Base-by-base conservation (phyloP, 306 rosid species). In the Trichosanthes cucumerina region DNA sequence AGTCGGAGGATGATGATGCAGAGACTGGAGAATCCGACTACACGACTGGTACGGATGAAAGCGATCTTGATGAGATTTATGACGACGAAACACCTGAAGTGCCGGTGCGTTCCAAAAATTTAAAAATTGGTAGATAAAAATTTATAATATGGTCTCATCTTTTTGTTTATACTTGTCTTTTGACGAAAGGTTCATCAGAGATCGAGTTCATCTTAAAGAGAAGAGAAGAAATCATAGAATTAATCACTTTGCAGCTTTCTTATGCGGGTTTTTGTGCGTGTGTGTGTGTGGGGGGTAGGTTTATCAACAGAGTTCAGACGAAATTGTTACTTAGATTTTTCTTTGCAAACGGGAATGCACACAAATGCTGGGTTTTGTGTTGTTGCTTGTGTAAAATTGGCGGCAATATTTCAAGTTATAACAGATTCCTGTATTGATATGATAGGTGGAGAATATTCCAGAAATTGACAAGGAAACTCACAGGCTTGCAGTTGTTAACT, bases 401-500 rank as follows among this genome's bases (percentile, higher is more conserved):
- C 12, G 39, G 76, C 53, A 28, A 28, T 73, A 3, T 53, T 57
- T 49, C 24, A 74, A 15, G 70, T 13, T n/a, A 5, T 78, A 15
- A 23, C 53, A 79, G 19, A 0, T 77, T 71, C 0, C 8, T 68
- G 11, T 71, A 14, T 57, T 36, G 57, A 50, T 82, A 93, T 36
- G 57, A 50, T 82, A 93, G 98, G 94, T 57, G 43, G 86, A 89
- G 83, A 85, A 79, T 75, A 56, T 93, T 66, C 83, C 84, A 0
- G 83, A 79, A 84, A 90, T 87, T 47, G 97, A 90, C 52, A 87
- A 87, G 46, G 97, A 91, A 78, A 93, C 97, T 7, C 83, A 62
- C 59, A 85, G 96, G 82, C 92, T 91, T 77, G 98, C 97, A 28
- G 87, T 91, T 75, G 93, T 92, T 85, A 88, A 95, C 78, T 84